Evolutionary conservation across 495 filamentous ascomycete genomes (phyloP).

Genomic region (Aspergillus saccharolyticus): DNA sequence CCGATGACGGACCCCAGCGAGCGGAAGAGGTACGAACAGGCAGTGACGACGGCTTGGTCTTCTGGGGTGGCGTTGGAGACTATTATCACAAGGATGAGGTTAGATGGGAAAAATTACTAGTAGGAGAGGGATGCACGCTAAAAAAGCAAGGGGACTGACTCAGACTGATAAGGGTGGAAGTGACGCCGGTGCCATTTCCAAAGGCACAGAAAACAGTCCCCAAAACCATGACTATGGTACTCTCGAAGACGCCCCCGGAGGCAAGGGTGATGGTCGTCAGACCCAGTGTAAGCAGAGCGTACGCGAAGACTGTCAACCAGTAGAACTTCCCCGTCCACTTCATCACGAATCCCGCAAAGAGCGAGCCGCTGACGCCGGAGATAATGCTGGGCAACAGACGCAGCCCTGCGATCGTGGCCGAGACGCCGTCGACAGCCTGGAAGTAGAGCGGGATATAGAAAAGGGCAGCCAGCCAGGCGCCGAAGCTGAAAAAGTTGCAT

Average conservation of each 20-base stretch:
- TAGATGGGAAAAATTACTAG: no score
- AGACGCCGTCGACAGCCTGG: slow-evolving; percentile 66
- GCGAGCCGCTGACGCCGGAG: slow-evolving; percentile 58
- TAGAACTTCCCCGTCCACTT: slow-evolving; percentile 74
- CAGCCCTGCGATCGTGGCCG: slow-evolving; percentile 60
- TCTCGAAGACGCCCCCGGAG: slow-evolving; percentile 48
- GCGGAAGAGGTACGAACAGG: slow-evolving; percentile 83
- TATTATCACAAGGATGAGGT: slow-evolving; percentile 14
- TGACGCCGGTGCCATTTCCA: slow-evolving; percentile 64
- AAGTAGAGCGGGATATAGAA: slow-evolving; percentile 81
- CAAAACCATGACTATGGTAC: slow-evolving; percentile 45
- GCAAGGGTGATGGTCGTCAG: slow-evolving; percentile 53
- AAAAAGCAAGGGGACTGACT: no score
- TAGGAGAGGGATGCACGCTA: slow-evolving; percentile 20
- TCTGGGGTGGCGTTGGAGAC: slow-evolving; percentile 64
- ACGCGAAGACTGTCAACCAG: slow-evolving; percentile 61
- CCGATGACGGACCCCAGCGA: slow-evolving; percentile 75
- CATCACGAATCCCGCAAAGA: slow-evolving; percentile 69
- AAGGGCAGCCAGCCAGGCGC: slow-evolving; percentile 55
- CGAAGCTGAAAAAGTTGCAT: slow-evolving; percentile 74
- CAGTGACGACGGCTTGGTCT: slow-evolving; percentile 76
- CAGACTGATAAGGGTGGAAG: slow-evolving; percentile 60
- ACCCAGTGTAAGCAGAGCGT: slow-evolving; percentile 48
- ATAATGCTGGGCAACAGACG: slow-evolving; percentile 64
- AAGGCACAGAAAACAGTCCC: slow-evolving; percentile 54